Evolutionary conservation across 306 rosid genomes (phyloP), one percentile per base, ranked within the genome.

Genomic region (Astragalus membranaceus): DNA sequence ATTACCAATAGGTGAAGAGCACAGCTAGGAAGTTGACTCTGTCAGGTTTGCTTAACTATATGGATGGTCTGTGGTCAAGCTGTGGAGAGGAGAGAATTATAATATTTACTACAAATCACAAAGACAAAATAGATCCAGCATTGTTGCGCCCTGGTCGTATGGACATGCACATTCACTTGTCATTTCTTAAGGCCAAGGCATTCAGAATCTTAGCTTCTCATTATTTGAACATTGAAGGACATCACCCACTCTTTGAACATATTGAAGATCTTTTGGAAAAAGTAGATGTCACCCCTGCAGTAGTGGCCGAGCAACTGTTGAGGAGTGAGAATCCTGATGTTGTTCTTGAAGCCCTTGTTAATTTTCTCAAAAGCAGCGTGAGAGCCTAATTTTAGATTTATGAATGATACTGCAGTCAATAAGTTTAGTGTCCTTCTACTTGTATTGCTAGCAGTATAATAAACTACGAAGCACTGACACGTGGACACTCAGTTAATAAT

Each of bases 11-110:
- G 55, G 35, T 3, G 8, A 8, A 39, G 51, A 15, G 9, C 8
- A 10, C 8, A 20, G 10, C 20, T 8, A 4, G 6, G 12, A 20
- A 10, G 53, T 78, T 76, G n/a, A 76, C 89, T 0, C 73, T 87
- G 0, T 85, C 85, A 3, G 88, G 75, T 43, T 53, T 83, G 7
- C 77, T 85, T 6, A 85, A 85, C 73, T 71, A 77, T 36, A 81
- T 83, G 43, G 89, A 89, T 64, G 90, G 89, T 1, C 43, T 89
- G 48, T 87, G 92, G 86, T 81, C 89, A 2, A 78, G 92, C 48
- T 70, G 71, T 4, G 90, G 90, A 0, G 96, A 89, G 8, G 89
- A 89, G 61, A 35, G 90, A 11, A 85, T 89, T 14, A 64, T 87
- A 1, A 43, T 89, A 7, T 83, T 89, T 64, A 87, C 96, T 0